Conservation (phyloP, 2,329 filamentous ascomycete genomes). For the Arachnopeziza araneosa region DNA sequence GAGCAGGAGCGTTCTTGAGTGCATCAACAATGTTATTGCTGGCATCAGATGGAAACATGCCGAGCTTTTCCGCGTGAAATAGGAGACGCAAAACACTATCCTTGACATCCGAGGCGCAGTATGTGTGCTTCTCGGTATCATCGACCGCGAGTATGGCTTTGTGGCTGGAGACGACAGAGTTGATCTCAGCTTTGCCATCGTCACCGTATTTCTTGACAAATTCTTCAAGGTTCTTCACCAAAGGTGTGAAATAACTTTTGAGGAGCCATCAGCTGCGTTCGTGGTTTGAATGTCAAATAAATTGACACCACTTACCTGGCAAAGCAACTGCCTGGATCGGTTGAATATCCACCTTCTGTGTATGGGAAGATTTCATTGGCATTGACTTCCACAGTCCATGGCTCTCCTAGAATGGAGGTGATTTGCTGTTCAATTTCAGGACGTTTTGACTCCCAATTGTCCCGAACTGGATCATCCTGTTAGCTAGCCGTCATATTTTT, state of each 20-base stretch:
- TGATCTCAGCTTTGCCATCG: neutral
- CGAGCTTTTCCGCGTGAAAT: neutral
- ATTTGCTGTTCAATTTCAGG: neutral
- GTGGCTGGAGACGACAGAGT: neutral
- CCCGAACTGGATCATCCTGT: neutral
- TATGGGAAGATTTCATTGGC: neutral
- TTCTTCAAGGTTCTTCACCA: neutral
- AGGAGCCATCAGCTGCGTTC: neutral
- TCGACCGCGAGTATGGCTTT: neutral
- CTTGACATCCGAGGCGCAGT: neutral
- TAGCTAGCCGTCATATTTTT: neutral
- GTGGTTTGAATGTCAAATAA: neutral
- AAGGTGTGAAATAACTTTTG: neutral
- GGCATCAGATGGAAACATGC: neutral
- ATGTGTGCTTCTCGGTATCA: neutral
- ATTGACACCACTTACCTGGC: neutral
- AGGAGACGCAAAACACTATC: neutral
- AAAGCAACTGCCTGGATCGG: neutral
- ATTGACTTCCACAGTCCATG: neutral
- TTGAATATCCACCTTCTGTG: neutral
- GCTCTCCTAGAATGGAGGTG: neutral
- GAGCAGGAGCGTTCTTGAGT: neutral
- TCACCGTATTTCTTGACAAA: neutral
- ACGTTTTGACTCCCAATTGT: neutral
- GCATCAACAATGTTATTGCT: neutral